A percentile compares a stretch with the other conserved stretches of the same genome.
These are phyloP conservation scores for Kappamyces sp. DNA, from an alignment of 192 early-diverging fungal genomes.

Conservation along the genomic window DNA sequence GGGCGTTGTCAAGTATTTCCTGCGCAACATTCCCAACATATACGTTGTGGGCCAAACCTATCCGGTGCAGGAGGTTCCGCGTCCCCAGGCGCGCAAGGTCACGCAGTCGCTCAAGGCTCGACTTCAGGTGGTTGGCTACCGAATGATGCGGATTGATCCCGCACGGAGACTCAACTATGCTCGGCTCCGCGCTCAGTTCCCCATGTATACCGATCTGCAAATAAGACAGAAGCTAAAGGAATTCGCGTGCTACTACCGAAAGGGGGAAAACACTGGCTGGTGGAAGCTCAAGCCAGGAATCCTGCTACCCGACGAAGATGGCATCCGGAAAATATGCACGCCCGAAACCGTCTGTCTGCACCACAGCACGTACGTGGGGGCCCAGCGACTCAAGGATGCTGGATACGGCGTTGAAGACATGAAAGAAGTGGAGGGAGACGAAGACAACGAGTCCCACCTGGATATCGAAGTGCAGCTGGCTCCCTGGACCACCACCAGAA, in stretches of 20 bases:
- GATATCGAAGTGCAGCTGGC: constrained; percentile 92
- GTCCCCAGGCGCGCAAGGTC: constrained; percentile 89
- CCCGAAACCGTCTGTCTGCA: constrained; percentile 91
- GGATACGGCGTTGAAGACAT: constrained; percentile 70
- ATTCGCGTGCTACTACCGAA: constrained; percentile 89
- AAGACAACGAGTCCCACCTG: constrained; percentile 60
- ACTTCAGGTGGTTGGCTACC: constrained; percentile 81
- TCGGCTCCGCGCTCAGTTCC: constrained; percentile 74
- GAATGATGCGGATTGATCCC: constrained; percentile 80
- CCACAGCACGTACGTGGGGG: constrained; percentile 88
- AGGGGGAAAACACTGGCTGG: constrained; percentile 78
- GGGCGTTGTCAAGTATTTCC: constrained; percentile 75
- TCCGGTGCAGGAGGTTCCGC: constrained; percentile 88
- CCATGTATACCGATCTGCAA: constrained; percentile 78
- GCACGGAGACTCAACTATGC: constrained; percentile 66
- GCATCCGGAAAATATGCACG: constrained; percentile 82
- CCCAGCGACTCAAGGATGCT: constrained; percentile 84
- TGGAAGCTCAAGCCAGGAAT: constrained; percentile 79
- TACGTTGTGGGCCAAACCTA: constrained; percentile 91
- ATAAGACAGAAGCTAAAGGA: constrained; percentile 93
- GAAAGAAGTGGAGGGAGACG: constrained; percentile 61
- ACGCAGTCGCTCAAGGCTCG: constrained; percentile 80
- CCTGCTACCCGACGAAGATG: constrained; percentile 76
- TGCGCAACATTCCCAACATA: constrained; percentile 74
- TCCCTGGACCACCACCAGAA: constrained; percentile 91